These are phyloP conservation scores for Poa pratensis DNA, from an alignment of 176 grass and related monocot genomes.

Conservation along the genomic window DNA sequence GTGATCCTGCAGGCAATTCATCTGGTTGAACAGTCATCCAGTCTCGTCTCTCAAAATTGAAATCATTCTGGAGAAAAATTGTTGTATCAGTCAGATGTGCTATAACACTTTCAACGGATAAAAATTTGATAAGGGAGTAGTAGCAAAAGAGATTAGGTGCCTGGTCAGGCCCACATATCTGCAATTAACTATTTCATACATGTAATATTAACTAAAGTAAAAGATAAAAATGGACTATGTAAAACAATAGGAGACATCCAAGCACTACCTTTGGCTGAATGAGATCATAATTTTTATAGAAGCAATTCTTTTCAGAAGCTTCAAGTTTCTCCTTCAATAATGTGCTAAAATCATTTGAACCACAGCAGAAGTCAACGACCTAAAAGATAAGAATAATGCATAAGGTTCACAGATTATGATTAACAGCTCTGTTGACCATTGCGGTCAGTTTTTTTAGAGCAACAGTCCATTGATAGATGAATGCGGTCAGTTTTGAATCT, in stretches of 20 bases:
- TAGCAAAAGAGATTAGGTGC: slow-evolving; percentile 14
- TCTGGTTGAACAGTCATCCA: slow-evolving; percentile 84
- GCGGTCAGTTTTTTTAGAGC: background rate
- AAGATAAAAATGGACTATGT: slow-evolving; percentile 3
- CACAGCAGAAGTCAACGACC: slow-evolving; percentile 97
- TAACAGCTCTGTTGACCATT: slow-evolving; percentile 5
- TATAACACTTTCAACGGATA: background rate
- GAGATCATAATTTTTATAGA: slow-evolving; percentile 95
- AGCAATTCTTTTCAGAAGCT: slow-evolving; percentile 75
- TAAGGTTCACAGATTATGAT: slow-evolving; percentile 13
- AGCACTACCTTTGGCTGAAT: slow-evolving; percentile 73
- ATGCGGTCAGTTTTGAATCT: slow-evolving; percentile 9
- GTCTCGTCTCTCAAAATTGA: slow-evolving; percentile 88
- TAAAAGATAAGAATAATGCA: slow-evolving; percentile 38
- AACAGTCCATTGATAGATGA: no score
- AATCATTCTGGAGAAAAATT: slow-evolving; percentile 78
- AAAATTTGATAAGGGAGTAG: slow-evolving; percentile 13
- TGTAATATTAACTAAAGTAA: slow-evolving; percentile 13
- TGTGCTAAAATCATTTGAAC: slow-evolving; percentile 90
- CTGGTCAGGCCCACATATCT: slow-evolving; percentile 4
- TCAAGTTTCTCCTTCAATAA: slow-evolving; percentile 83
- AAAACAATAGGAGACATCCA: slow-evolving; percentile 16
- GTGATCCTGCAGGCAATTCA: slow-evolving; percentile 74
- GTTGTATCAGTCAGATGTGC: background rate
- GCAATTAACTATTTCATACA: background rate